Percentiles rank a stretch among this genome's conserved stretches.
phyloP scores from a whole-genome alignment of 1,284 basidiomycete genomes.

The Tilletia caries region DNA sequence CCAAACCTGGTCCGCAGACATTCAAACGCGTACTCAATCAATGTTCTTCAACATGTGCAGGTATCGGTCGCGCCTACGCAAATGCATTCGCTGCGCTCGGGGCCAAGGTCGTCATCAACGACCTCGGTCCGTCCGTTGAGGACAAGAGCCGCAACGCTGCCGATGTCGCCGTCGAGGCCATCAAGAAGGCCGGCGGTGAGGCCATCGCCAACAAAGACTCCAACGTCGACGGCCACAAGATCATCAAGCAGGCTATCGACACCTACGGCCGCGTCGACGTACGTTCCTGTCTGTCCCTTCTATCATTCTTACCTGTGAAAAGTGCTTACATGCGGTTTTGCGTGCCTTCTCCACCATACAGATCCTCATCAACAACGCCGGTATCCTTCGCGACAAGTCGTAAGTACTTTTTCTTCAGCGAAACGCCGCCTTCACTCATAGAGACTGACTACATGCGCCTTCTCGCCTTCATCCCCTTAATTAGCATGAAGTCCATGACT shows the following conservation, averaged over 20 bases:
- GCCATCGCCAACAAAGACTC: constrained; percentile 73
- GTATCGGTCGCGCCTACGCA: constrained; percentile 21
- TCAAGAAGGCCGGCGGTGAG: constrained; percentile 66
- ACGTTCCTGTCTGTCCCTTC: constrained; percentile 13
- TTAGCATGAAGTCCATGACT: constrained; percentile 55
- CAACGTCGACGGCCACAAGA: constrained; percentile 79
- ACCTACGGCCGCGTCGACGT: constrained; percentile 71
- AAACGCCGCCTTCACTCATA: too few species aligned
- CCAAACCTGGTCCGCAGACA: too few species aligned
- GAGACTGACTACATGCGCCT: neutral
- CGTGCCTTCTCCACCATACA: constrained; percentile 13
- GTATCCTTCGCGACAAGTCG: constrained; percentile 71
- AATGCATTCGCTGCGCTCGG: constrained; percentile 35
- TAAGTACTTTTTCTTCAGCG: constrained; percentile 13
- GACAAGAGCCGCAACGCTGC: constrained; percentile 86
- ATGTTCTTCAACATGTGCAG: neutral
- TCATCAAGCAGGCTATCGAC: constrained; percentile 82
- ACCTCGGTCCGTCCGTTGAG: constrained; percentile 64
- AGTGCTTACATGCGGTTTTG: neutral
- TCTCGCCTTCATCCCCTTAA: too few species aligned
- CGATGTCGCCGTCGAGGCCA: constrained; percentile 82
- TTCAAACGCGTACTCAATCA: too few species aligned
- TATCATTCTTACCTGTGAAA: too few species aligned
- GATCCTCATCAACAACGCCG: constrained; percentile 82
- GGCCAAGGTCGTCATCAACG: constrained; percentile 48